These are phyloP conservation scores for Alternaria ethzedia DNA, from an alignment of 2,329 filamentous ascomycete genomes.

Conservation along the genomic window DNA sequence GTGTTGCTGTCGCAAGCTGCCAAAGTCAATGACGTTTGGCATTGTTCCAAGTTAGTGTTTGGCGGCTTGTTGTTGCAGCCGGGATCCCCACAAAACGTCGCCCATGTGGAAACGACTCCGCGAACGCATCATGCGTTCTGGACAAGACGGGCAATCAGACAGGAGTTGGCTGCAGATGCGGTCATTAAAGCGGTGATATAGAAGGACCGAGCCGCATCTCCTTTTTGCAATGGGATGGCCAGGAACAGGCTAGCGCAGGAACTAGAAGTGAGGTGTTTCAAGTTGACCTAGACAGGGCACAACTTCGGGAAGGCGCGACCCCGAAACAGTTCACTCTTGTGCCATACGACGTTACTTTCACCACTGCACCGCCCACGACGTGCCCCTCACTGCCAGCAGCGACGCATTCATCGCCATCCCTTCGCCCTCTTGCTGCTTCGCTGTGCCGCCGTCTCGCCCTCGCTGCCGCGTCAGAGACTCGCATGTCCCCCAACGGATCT, in stretches of 20 bases:
- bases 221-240: constrained; percentile 12
- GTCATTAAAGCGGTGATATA: not conserved
- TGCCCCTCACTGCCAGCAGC: not conserved
- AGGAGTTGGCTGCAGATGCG: not conserved
- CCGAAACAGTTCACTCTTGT: constrained; percentile 22
- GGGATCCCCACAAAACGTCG: not conserved
- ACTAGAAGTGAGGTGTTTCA: constrained; percentile 16
- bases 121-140: not conserved
- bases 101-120: not conserved
- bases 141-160: not conserved
- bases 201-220: constrained; percentile 24
- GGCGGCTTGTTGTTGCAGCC: constrained; percentile 3
- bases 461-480: constrained; percentile 8
- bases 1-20: not conserved
- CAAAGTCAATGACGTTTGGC: constrained; percentile 8
- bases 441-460: not conserved
- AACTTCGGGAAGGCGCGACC: constrained; percentile 12
- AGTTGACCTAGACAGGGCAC: constrained; percentile 5
- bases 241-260: constrained; percentile 24
- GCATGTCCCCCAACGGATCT: constrained; percentile 26
- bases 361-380: not conserved
- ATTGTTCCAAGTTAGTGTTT: constrained; percentile 6
- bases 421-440: not conserved
- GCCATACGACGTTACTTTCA: not conserved
- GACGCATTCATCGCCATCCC: constrained; percentile 2